Conservation (phyloP, 2,329 filamentous ascomycete species). For the Pseudohalonectria lignicola region DNA sequence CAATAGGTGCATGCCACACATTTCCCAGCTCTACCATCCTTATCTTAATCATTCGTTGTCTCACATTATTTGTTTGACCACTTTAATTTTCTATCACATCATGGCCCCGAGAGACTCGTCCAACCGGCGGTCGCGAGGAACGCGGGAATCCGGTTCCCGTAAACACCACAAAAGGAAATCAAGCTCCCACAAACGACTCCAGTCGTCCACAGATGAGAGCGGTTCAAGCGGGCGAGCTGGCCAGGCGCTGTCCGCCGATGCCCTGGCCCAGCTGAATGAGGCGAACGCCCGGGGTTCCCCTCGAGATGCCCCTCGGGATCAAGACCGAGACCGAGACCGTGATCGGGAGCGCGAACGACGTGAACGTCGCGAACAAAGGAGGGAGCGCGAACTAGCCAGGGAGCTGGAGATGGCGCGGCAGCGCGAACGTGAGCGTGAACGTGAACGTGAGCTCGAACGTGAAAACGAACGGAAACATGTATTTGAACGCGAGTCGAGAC, state of each 20-base stretch:
- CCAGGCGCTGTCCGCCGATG: slow-evolving; percentile 14
- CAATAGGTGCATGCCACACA: too few relatives aligned
- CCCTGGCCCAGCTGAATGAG: slow-evolving; percentile 13
- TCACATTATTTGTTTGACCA: too few relatives aligned
- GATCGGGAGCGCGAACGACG: slow-evolving; percentile 6
- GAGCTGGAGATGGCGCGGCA: slow-evolving; percentile 3
- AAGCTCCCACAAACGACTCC: slow-evolving; percentile 6
- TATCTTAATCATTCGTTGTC: too few relatives aligned
- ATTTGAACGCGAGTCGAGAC: slow-evolving; percentile 1
- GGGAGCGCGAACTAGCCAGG: slow-evolving; percentile 4
- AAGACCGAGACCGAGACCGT: slow-evolving; percentile 7
- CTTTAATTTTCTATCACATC: too few relatives aligned
- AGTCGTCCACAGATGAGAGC: slow-evolving; percentile 1
- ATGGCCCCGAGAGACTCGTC: slow-evolving; percentile 5
- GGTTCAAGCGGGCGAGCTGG: slow-evolving; percentile 7
- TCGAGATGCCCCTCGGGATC: not conserved
- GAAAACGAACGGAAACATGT: slow-evolving; percentile 3
- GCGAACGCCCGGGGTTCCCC: slow-evolving; percentile 5
- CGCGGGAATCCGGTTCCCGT: slow-evolving; percentile 9
- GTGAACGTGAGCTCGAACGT: slow-evolving; percentile 3
- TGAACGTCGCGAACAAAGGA: slow-evolving; percentile 1
- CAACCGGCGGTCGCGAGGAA: slow-evolving; percentile 6
- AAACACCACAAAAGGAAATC: slow-evolving; percentile 10
- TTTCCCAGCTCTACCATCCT: too few relatives aligned
- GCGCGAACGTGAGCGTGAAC: slow-evolving; percentile 1